Base-by-base conservation (phyloP, 208 protist species). In the Crithidia brevicula region DNA sequence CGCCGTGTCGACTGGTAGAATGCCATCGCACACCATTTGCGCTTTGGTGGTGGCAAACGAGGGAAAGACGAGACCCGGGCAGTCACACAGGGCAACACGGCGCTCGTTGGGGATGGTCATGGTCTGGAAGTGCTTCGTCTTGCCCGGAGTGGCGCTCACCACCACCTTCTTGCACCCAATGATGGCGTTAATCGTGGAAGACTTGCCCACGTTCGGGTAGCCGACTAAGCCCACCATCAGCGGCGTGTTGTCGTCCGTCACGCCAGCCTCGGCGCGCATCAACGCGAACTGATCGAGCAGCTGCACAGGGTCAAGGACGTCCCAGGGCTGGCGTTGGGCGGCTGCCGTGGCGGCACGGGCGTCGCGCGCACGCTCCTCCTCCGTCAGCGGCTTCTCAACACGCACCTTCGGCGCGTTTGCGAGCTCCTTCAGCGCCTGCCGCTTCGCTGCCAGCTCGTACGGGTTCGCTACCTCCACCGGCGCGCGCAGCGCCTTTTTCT, bases 191-290 rank as follows among this genome's bases (percentile, higher is more conserved):
- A 99, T 98, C 0, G 98, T 99, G 25, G 91, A 98, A 5, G 87
- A 97, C 84, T 99, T 99, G 60, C 98, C 98, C 30, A 99, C 98
- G 79, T 99, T 99, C 1, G 98, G 98, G 85, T 98, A 99, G 8
- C 98, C 98, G 10, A 99, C 96, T 30, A 99, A 78, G 36, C 98
- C 98, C 2, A 98, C 84, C 77, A 97, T 91, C 23, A 97, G 62
- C 2, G 88, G 84, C 15, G 72, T 77, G 43, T 83, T 74, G 42
- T 59, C 33, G 20, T 72, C 59, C 8, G 58, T 73, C 27, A 89
- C 77, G 7, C 77, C 78, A 5, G 65, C 67, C 47, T 73, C 56
- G 7, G 43, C 36, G n/a, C 89, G 82, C 42, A 88, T 79, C 34
- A 86, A 52, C 11, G 86, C 83, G 4, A 97, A 69, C 20, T 71